Evolutionary conservation across 2,329 filamentous ascomycete genomes (phyloP).

Genomic region (Colletotrichum sp.): DNA sequence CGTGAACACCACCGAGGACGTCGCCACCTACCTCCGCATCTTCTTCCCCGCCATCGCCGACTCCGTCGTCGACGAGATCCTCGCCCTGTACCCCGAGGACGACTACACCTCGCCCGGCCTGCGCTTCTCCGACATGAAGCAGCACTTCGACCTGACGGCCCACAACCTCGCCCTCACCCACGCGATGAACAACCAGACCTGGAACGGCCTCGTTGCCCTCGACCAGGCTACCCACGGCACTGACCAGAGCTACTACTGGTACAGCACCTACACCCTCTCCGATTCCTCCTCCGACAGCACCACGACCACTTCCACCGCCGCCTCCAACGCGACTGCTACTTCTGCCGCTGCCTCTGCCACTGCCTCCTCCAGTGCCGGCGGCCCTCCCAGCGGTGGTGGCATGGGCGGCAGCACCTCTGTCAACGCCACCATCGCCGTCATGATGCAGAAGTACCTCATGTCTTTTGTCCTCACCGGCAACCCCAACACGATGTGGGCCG

Average conservation of each 20-base stretch:
- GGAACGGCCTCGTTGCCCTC: background rate
- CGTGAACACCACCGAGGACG: conserved; percentile 43
- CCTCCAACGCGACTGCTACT: background rate
- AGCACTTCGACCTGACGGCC: background rate
- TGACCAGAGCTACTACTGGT: conserved; percentile 7
- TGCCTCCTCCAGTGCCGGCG: background rate
- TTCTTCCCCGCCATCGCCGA: conserved; percentile 23
- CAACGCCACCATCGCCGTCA: background rate
- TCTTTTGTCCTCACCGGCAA: background rate
- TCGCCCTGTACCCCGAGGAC: conserved; percentile 20
- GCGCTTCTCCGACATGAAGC: conserved; percentile 2
- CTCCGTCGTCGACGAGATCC: conserved; percentile 40
- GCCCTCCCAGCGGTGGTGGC: background rate
- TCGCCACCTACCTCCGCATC: conserved; percentile 40
- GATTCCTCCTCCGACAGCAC: background rate
- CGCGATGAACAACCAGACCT: background rate
- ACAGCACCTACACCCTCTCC: background rate
- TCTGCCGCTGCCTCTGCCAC: background rate
- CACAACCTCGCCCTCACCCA: conserved; percentile 3
- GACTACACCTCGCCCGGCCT: background rate
- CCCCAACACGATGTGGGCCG: background rate
- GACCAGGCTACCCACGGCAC: background rate
- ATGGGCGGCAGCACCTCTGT: background rate
- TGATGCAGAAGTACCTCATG: conserved; percentile 10
- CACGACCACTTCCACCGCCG: background rate